Base-by-base conservation (phyloP, 371 early-diverging fungal genomes). In the Mucor indicus region DNA sequence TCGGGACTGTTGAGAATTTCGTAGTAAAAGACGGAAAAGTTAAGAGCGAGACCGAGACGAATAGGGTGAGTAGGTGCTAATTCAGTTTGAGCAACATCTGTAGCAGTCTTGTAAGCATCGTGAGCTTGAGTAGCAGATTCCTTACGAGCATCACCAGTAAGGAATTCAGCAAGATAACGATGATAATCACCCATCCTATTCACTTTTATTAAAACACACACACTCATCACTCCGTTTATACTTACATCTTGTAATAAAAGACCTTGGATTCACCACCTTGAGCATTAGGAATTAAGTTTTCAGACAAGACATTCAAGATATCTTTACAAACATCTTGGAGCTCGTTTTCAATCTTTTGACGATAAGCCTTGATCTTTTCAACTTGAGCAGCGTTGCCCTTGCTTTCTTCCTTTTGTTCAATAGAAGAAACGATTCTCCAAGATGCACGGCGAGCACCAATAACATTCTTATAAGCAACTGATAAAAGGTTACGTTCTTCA, bases 11-110 rank as follows among this genome's bases (percentile, higher is more conserved):
- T 99, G 64, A 97, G 79, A 68, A 99, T 99, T 81, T 99, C 99
- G 76, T 98, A 99, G 86, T 97, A 97, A 81, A 99, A 99, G 35
- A 99, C 99, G 12, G 99, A 99, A 83, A 96, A 99, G 93, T 99
- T 99, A 61, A 99, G 85, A 46, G 98, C 97, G 55, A 99, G 85
- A 42, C 99, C 99, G 36, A 99, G 89, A 60, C 98, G 95, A 69
- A 99, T 96, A 43, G 99, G 99, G 81, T 98, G 98, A 38, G 99
- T 99, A 44, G 96, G 89, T 20, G 96, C 88, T n/a, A 99, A 83
- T 60, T 94, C 91, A 20, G 86, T 87, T 66, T 87, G 85, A 50
- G 99, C 98, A 72, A 95, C 85, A 48, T 89, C 95, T 31, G 93
- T 93, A 57, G 99, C 99, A 45, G 81, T 77, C 83, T 95, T 91